Evolutionary conservation across 768 basidiomycete genomes (phyloP), one percentile per base, ranked within the genome.

Genomic region (Boletus coccyginus): DNA sequence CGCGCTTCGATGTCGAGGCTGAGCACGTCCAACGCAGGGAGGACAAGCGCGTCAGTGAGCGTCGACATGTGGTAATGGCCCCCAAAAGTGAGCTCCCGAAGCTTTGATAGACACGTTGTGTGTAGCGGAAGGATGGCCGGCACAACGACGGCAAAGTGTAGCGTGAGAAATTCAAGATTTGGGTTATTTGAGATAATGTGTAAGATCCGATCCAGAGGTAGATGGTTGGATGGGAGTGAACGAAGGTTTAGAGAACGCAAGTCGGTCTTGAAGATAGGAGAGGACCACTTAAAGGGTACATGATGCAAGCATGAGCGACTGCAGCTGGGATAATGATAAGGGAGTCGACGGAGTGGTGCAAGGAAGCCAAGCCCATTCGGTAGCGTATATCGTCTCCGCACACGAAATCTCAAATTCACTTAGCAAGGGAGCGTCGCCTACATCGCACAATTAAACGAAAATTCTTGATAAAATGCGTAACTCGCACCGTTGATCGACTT

Each of bases 391-490:
- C 12, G 83, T 78, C 63, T 90, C 87, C 5, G 81, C 81, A 55
- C 84, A 85, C 17, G 87, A 90, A 0, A 92, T 81, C 68, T 90
- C 88, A 59, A 92, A 92, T 66, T 91, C 90, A 60, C 73, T 78
- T 42, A 92, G 68, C 35, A 89, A 70, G 19, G 90, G 90, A 13
- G 89, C 90, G 57, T 85, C 80, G 42, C 87, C 90, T 89, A 65
- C 35, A 42, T 39, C 41, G 39, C 32, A 16, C 48, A 36, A 40
- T 58, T 52, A 17, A 59, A 58, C 47, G 38, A 40, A 38, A 21
- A 35, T 41, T 8, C 27, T n/a, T 27, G 16, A 35, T 7, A n/a
- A 21, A 45, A 38, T 44, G 38, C 21, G 44, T 43, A 36, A 32
- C 51, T 73, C 82, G 46, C 57, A 89, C 89, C 88, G 50, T 78